Evolutionary conservation across 345 rosid species (phyloP).

Genomic region (Citrus maxima): DNA sequence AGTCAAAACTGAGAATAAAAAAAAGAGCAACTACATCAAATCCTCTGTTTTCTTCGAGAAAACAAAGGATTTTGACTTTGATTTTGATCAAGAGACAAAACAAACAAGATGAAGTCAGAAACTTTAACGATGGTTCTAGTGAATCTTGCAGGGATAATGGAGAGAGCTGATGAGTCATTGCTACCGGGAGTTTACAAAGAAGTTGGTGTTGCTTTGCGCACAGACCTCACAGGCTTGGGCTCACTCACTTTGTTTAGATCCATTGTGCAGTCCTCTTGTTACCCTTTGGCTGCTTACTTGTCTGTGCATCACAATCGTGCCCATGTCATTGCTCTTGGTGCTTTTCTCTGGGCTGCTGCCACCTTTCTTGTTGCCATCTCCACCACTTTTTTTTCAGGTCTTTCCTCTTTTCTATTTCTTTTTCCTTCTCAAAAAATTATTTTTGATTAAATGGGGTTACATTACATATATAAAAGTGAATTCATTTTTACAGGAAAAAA

Average conservation of each 20-base stretch:
- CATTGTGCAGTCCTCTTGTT: slow-evolving; percentile 55
- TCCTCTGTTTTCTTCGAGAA: background rate
- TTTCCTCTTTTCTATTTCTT: too few species aligned
- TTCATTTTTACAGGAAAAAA: too few species aligned
- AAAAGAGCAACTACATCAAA: background rate
- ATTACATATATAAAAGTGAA: too few species aligned
- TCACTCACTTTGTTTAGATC: slow-evolving; percentile 56
- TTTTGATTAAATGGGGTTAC: too few species aligned
- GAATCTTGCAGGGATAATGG: slow-evolving; percentile 62
- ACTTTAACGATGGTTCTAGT: slow-evolving; percentile 49
- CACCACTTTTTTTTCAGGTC: slow-evolving; percentile 14
- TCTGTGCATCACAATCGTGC: slow-evolving; percentile 52
- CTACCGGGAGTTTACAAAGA: slow-evolving; percentile 75
- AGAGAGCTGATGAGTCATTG: slow-evolving; percentile 65
- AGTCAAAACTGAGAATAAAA: background rate
- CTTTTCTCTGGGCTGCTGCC: slow-evolving; percentile 67
- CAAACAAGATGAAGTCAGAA: slow-evolving; percentile 42
- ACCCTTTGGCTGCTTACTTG: slow-evolving; percentile 72
- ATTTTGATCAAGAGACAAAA: too few species aligned
- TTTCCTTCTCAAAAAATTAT: too few species aligned
- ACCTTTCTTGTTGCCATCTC: slow-evolving; percentile 67
- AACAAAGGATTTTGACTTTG: background rate
- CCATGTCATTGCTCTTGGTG: slow-evolving; percentile 67
- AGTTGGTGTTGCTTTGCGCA: slow-evolving; percentile 54
- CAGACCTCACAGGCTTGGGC: slow-evolving; percentile 63